Percentiles rank a stretch among this genome's conserved stretches.
phyloP scores from a whole-genome alignment of 208 protist species.

The Leishmania gerbilli region DNA sequence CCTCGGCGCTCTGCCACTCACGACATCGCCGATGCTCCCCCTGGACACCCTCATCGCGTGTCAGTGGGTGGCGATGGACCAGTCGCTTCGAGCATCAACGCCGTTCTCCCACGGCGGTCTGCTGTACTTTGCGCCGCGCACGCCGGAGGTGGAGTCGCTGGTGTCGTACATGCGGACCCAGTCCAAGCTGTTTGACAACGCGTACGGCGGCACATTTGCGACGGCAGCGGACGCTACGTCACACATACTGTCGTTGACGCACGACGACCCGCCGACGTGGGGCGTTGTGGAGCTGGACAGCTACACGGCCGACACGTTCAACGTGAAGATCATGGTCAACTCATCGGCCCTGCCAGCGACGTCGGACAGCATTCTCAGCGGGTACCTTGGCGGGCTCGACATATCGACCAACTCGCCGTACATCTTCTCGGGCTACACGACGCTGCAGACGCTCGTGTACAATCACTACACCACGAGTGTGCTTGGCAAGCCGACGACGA shows the following conservation, averaged over 20 bases:
- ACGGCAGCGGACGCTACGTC: slow-evolving; percentile 8
- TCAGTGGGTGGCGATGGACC: slow-evolving; percentile 50
- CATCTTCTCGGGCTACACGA: slow-evolving; percentile 36
- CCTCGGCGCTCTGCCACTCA: not conserved
- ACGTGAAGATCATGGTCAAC: slow-evolving; percentile 37
- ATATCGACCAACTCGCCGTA: slow-evolving; percentile 12
- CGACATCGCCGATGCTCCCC: slow-evolving; percentile 22
- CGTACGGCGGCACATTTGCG: slow-evolving; percentile 41
- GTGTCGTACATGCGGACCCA: slow-evolving; percentile 36
- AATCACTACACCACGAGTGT: slow-evolving; percentile 29
- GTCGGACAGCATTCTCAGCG: not conserved
- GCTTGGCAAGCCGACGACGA: not conserved
- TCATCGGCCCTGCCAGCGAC: slow-evolving; percentile 26
- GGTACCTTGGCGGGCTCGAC: slow-evolving; percentile 27
- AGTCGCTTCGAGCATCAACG: not conserved
- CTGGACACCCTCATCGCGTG: slow-evolving; percentile 57
- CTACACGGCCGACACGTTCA: slow-evolving; percentile 8
- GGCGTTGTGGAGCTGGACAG: slow-evolving; percentile 26
- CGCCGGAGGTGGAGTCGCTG: slow-evolving; percentile 31
- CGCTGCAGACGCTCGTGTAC: slow-evolving; percentile 34
- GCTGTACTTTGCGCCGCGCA: slow-evolving; percentile 54
- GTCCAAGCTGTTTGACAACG: slow-evolving; percentile 38
- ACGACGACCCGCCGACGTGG: slow-evolving; percentile 15
- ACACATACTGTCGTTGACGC: slow-evolving; percentile 9
- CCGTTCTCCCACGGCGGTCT: slow-evolving; percentile 36